Conservation (phyloP, 1,284 basidiomycete species). For the Cryptococcus wingfieldii region DNA sequence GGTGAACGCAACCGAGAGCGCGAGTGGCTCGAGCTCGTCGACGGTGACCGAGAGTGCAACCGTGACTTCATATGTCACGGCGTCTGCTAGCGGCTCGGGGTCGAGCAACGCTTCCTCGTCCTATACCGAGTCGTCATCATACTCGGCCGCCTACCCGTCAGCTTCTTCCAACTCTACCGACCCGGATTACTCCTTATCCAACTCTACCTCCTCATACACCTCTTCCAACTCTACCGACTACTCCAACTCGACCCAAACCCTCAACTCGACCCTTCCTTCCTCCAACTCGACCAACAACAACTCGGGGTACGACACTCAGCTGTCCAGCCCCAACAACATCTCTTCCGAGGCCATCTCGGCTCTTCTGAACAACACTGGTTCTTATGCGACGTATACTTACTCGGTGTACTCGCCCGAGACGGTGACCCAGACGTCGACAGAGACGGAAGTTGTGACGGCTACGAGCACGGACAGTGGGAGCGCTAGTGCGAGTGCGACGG, state of each 20-base stretch:
- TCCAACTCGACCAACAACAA: constrained; percentile 13
- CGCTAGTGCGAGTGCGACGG: too few species aligned
- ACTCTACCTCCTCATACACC: constrained; percentile 7
- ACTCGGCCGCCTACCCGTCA: neutral
- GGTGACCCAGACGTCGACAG: constrained; percentile 7
- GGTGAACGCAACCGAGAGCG: constrained; percentile 1
- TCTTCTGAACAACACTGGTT: constrained; percentile 25
- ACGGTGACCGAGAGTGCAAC: neutral
- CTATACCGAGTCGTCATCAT: neutral
- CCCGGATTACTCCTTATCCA: constrained; percentile 3
- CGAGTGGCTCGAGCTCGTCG: neutral
- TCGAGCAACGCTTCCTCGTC: neutral
- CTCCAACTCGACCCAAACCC: neutral
- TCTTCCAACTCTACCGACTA: neutral
- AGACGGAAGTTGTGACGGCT: constrained; percentile 5
- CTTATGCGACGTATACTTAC: constrained; percentile 37
- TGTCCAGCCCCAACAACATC: constrained; percentile 21
- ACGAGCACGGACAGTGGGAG: neutral
- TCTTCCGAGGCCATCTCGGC: constrained; percentile 24
- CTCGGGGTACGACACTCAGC: constrained; percentile 31
- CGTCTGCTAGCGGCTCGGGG: neutral
- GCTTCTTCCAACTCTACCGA: neutral
- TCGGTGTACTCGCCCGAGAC: constrained; percentile 27
- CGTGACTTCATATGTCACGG: constrained; percentile 4
- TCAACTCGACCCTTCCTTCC: constrained; percentile 3